Evolutionary conservation across 148 eudicot genomes (phyloP), one percentile per base, ranked within the genome.

Genomic region (Cornus kousa): DNA sequence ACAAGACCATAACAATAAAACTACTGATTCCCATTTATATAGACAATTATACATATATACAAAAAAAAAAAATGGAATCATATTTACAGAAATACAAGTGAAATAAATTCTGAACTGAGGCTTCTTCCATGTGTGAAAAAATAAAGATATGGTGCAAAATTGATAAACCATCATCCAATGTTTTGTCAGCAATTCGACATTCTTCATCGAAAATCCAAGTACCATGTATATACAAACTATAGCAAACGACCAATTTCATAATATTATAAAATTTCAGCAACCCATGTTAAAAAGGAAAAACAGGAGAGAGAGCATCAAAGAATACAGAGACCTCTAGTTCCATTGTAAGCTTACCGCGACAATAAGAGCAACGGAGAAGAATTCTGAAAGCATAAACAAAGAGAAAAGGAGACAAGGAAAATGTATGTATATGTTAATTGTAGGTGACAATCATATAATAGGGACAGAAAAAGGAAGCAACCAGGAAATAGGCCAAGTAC

Each of bases 401-500:
- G 50, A 35, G 13, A 22, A 12, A 32, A 43, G 48, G 53, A 35
- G 14, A 32, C 7, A 2, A 62, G 1, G 23, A 4, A 62, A 22
- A 35, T 59, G 40, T 5, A 35, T 37, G 28, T 13, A 13, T 13
- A 57, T n/a, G 68, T 33, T 11, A 8, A 17, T 62, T 24, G 2
- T 20, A 22, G 60, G 60, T 13, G 8, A 53, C 20, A 62, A 62
- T 62, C 66, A 20, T n/a, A 62, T 17, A 62, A 14, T 17, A 62
- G 77, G 31, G 43, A 37, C 39, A 5, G 66, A 59, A 20, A 20
- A 20, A 74, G 31, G 77, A 73, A 73, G 33, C 33, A 74, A 60
- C 77, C 9, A 59, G 68, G 68, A 62, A 74, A 39, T 74, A 62
- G 35, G 33, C 24, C 17, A 35, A 12, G 55, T 20, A 13, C 7